Conservation (phyloP, 2,329 filamentous ascomycete species). For the Curvularia eragrostidis region DNA sequence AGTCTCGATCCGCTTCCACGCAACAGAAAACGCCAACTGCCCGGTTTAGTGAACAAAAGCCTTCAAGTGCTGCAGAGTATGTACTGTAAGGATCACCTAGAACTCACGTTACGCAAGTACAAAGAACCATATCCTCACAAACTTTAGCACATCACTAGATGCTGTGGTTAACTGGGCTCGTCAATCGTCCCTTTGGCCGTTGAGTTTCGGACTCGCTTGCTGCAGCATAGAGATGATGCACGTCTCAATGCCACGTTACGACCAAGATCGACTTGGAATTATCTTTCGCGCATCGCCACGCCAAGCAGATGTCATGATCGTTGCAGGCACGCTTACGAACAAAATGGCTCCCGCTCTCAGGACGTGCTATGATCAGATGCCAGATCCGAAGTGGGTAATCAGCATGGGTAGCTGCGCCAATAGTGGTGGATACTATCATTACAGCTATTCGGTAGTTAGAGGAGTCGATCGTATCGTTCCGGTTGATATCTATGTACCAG, state of each 20-base stretch:
- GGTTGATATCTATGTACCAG: slow-evolving; percentile 81
- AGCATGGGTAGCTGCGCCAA: slow-evolving; percentile 87
- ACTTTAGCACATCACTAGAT: neutral
- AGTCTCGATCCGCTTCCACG: too few relatives aligned
- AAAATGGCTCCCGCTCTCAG: slow-evolving; percentile 93
- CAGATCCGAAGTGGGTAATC: slow-evolving; percentile 85
- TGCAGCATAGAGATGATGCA: slow-evolving; percentile 97
- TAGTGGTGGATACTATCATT: slow-evolving; percentile 85
- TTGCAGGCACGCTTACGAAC: slow-evolving; percentile 90
- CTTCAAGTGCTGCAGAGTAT: too few relatives aligned
- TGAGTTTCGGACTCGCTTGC: slow-evolving; percentile 89
- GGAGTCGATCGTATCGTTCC: slow-evolving; percentile 80
- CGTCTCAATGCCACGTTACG: slow-evolving; percentile 87
- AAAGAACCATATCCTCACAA: too few relatives aligned
- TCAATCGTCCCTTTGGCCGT: slow-evolving; percentile 85
- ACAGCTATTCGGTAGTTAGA: slow-evolving; percentile 79
- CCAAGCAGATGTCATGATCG: slow-evolving; percentile 94
- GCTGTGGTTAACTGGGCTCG: slow-evolving; percentile 74
- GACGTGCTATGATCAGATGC: slow-evolving; percentile 95
- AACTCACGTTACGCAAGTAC: too few relatives aligned
- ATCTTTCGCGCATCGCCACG: slow-evolving; percentile 90
- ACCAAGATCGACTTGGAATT: slow-evolving; percentile 87
- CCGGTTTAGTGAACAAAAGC: too few relatives aligned
- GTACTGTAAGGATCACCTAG: too few relatives aligned
- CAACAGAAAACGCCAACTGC: too few relatives aligned